Evolutionary conservation across 2,329 filamentous ascomycete species (phyloP).

Genomic region (Pyrenophora seminiperda): DNA sequence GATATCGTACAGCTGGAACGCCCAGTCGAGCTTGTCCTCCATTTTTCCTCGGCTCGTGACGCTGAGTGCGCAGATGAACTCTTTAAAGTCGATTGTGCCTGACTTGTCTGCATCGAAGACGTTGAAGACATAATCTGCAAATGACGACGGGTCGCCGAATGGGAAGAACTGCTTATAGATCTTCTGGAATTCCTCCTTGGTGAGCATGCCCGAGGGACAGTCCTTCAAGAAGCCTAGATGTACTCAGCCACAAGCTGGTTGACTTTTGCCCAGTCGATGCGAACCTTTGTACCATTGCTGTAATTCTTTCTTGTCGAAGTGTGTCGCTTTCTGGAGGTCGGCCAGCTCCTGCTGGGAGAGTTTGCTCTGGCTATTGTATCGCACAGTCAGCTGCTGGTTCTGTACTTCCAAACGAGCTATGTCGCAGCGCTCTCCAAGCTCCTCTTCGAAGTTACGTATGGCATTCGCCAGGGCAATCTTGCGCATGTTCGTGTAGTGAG

Average conservation of each 20-base stretch:
- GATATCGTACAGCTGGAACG: conserved; percentile 98
- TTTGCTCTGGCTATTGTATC: conserved; percentile 82
- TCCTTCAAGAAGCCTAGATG: conserved; percentile 90
- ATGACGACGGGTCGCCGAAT: conserved; percentile 94
- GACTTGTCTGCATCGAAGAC: conserved; percentile 98
- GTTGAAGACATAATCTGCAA: conserved; percentile 99
- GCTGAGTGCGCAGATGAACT: conserved; percentile 97
- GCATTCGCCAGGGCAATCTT: conserved; percentile 35
- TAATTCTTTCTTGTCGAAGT: conserved; percentile 99
- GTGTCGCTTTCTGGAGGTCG: conserved; percentile 94
- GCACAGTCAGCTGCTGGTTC: conserved; percentile 42
- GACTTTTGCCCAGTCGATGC: conserved; percentile 32
- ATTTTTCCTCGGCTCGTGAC: conserved; percentile 97
- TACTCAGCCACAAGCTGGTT: conserved; percentile 23
- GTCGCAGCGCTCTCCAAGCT: conserved; percentile 28
- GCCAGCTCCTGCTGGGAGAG: conserved; percentile 93
- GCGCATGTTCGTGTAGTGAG: conserved; percentile 31
- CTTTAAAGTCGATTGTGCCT: conserved; percentile 98
- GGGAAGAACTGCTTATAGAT: conserved; percentile 99
- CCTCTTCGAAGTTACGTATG: conserved; percentile 29
- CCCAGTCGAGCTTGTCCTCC: conserved; percentile 99
- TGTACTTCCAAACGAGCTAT: conserved; percentile 32
- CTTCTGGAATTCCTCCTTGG: conserved; percentile 98
- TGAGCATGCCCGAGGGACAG: conserved; percentile 94
- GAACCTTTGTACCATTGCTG: conserved; percentile 99